Conservation (phyloP, 192 early-diverging fungal genomes). For the Rhizophagus sp. region DNA sequence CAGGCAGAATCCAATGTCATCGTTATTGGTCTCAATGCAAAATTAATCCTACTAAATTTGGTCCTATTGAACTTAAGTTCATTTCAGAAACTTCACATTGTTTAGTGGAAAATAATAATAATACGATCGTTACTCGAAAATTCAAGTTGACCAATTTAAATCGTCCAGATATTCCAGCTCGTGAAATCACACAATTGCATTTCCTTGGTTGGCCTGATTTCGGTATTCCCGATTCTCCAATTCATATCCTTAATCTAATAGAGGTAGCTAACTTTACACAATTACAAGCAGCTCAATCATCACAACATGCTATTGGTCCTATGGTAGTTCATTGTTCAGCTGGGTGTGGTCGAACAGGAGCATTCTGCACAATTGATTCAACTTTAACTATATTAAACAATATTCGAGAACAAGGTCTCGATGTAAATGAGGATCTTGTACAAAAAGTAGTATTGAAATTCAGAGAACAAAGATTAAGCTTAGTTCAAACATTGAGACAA, state of each 20-base stretch:
- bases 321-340: conserved; percentile 62
- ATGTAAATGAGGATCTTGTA: conserved; percentile 54
- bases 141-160: conserved; percentile 39
- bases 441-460: conserved; percentile 62
- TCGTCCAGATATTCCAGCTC: conserved; percentile 28
- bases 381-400: conserved; percentile 33
- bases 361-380: conserved; percentile 61
- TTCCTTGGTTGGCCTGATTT: conserved; percentile 93
- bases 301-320: conserved; percentile 28
- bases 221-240: conserved; percentile 68
- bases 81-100: conserved; percentile 56
- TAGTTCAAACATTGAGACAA: conserved; percentile 84
- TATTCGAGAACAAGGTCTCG: neutral
- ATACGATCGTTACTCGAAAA: conserved; percentile 60
- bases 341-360: conserved; percentile 62
- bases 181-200: conserved; percentile 78
- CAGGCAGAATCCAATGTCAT: conserved; percentile 66
- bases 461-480: conserved; percentile 73
- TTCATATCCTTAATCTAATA: conserved; percentile 61
- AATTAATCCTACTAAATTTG: conserved; percentile 47
- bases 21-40: conserved; percentile 83
- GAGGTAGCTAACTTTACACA: conserved; percentile 48
- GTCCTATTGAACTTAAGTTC: conserved; percentile 52
- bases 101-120: neutral
- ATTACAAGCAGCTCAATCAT: conserved; percentile 1